Conservation (phyloP, 2,329 filamentous ascomycete species). For the Epichloe bromicola region DNA sequence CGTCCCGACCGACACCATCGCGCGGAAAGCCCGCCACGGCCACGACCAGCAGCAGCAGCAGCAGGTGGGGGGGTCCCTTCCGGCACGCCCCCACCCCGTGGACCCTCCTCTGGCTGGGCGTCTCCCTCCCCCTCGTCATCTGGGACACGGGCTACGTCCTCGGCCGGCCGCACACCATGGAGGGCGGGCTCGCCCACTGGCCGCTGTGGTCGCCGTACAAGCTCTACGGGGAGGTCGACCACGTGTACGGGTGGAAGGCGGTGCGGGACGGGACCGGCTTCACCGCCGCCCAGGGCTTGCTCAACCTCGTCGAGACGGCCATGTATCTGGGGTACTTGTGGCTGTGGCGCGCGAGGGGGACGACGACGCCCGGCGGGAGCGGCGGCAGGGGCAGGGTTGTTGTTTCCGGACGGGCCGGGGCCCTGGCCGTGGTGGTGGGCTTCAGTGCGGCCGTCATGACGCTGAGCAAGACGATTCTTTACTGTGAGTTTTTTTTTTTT, state of each 20-base stretch:
- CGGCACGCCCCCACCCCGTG: slow-evolving; percentile 31
- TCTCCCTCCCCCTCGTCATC: slow-evolving; percentile 64
- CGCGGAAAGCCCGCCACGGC: no score
- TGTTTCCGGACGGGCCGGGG: slow-evolving; percentile 30
- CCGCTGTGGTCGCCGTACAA: slow-evolving; percentile 67
- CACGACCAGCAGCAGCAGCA: no score
- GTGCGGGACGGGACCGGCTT: slow-evolving; percentile 59
- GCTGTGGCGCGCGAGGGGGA: slow-evolving; percentile 17
- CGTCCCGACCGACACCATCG: no score
- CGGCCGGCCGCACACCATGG: slow-evolving; percentile 69
- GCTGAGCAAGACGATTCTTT: slow-evolving; percentile 47
- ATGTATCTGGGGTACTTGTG: slow-evolving; percentile 48
- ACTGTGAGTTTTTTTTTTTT: slow-evolving; percentile 31
- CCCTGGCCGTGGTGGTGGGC: slow-evolving; percentile 31
- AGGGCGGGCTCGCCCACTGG: slow-evolving; percentile 57
- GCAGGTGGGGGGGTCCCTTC: not conserved
- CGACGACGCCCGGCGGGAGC: no score
- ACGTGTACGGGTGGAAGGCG: slow-evolving; percentile 69
- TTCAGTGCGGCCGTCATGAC: slow-evolving; percentile 47
- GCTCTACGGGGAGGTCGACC: slow-evolving; percentile 67
- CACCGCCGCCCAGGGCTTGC: slow-evolving; percentile 55
- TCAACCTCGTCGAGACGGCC: slow-evolving; percentile 57
- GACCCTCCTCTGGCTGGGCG: slow-evolving; percentile 54
- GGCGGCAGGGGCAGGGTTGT: slow-evolving; percentile 13
- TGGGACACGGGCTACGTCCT: slow-evolving; percentile 78